These are phyloP conservation scores for Agaricales sp. DNA, from an alignment of 1,284 basidiomycete genomes.

Conservation along the genomic window DNA sequence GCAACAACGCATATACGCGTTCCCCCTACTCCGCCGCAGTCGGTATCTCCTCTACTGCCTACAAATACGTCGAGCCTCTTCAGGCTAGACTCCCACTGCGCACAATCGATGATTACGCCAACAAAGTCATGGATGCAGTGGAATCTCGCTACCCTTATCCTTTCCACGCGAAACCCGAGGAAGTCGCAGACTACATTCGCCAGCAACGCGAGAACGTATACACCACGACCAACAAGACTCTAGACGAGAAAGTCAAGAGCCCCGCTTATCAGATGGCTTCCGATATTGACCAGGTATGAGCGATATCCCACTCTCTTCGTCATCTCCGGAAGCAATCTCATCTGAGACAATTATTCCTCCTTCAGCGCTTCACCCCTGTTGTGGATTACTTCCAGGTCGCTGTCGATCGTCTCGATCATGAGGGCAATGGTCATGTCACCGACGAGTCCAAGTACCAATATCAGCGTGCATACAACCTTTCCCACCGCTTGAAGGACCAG, in stretches of 20 bases:
- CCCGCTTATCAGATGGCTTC: slow-evolving; percentile 55
- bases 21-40: slow-evolving; percentile 55
- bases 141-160: slow-evolving; percentile 64
- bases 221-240: slow-evolving; percentile 58
- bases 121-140: slow-evolving; percentile 66
- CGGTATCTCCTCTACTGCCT: slow-evolving; percentile 21
- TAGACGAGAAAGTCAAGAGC: slow-evolving; percentile 52
- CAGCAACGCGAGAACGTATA: slow-evolving; percentile 30
- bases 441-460: slow-evolving; percentile 55
- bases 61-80: background rate
- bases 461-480: slow-evolving; percentile 58
- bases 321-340: slow-evolving; percentile 10
- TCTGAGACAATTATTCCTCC: slow-evolving; percentile 10
- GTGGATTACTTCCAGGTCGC: slow-evolving; percentile 59
- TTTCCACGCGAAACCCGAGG: slow-evolving; percentile 62
- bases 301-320: too few species aligned
- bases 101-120: slow-evolving; percentile 53
- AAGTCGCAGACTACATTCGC: slow-evolving; percentile 51
- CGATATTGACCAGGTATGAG: slow-evolving; percentile 65
- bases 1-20: slow-evolving; percentile 48
- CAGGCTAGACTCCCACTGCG: slow-evolving; percentile 21
- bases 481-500: slow-evolving; percentile 50
- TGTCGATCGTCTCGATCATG: slow-evolving; percentile 41
- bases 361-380: slow-evolving; percentile 58
- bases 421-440: slow-evolving; percentile 30